Base-by-base conservation (phyloP, 768 basidiomycete species). In the Tubosaeta brunneosetosa region DNA sequence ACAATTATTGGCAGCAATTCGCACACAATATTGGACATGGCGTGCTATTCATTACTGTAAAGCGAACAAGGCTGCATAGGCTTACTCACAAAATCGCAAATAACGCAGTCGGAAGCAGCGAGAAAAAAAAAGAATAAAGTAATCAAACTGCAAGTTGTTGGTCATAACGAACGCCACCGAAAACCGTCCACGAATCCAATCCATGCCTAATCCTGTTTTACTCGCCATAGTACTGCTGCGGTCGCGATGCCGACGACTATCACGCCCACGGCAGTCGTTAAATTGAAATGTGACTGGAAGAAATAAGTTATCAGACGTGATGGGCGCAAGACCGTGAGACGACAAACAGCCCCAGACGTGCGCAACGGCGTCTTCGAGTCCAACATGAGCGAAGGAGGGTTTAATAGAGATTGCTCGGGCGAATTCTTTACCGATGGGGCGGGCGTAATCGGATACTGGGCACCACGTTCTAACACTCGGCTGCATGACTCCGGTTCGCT, bases 161-260 rank as follows among this genome's bases (percentile, higher is more conserved):
- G 53, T 58, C 58, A 62, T 55, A 58, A 56, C 49, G 44, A 59
- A 41, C 44, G 45, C 50, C 50, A 41, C 43, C 40, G 42, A 49
- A 45, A 53, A 58, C 49, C 52, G 61, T 62, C 61, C 57, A 51
- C 33, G 37, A n/a, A n/a, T n/a, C n/a, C n/a, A 56, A 52, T 50
- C 34, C 55, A 56, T 51, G 34, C 58, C 47, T 62, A 69, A 27
- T 76, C 74, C 32, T 73, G 72, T 55, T 81, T 82, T 27, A 86
- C 82, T 56, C 83, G 77, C 84, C 85, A 88, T 60, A 86, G 69
- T 46, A 89, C 86, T 7, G 85, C 86, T 12, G 80, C 84, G 3
- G 87, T 84, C 4, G 84, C 85, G 8, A 86, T 78, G 46, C 83
- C 76, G 27, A 89, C 67, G 4, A 89, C 75, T 16, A 87, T 64